Conservation (phyloP, 768 basidiomycete genomes). For the Tulasnella sp. region DNA sequence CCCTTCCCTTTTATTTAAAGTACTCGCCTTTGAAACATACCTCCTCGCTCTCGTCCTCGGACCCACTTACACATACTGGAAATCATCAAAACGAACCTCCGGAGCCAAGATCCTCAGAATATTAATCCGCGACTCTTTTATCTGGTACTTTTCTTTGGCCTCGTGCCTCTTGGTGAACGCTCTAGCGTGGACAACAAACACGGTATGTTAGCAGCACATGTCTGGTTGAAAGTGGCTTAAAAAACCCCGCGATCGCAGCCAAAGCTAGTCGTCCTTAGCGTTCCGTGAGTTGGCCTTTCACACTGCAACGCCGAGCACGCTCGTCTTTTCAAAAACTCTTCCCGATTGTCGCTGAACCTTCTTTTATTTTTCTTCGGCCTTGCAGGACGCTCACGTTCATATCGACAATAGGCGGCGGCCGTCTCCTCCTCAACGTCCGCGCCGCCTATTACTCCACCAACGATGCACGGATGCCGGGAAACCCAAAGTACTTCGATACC, state of each 20-base stretch:
- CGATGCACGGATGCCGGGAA: not conserved
- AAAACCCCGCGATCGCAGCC: too few relatives aligned
- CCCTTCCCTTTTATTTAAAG: not conserved
- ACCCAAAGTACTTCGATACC: not conserved
- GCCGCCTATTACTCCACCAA: not conserved
- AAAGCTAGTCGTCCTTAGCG: not conserved
- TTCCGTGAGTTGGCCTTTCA: too few relatives aligned
- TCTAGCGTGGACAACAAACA: not conserved
- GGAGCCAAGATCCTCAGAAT: not conserved
- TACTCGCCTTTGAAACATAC: not conserved
- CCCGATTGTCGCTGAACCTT: not conserved
- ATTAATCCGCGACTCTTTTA: not conserved
- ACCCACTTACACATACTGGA: not conserved
- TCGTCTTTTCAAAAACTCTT: too few relatives aligned
- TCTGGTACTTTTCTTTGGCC: not conserved
- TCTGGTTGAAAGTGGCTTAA: too few relatives aligned
- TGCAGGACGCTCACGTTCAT: not conserved
- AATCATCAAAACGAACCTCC: not conserved
- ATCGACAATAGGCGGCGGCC: not conserved
- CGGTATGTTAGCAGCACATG: not conserved
- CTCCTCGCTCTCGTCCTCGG: not conserved
- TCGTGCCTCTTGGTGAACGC: not conserved
- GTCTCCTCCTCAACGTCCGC: not conserved
- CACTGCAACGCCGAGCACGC: too few relatives aligned
- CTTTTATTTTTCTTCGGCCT: too few relatives aligned